These are phyloP conservation scores for Auricularia cornea DNA, from an alignment of 768 basidiomycete species.

Conservation along the genomic window DNA sequence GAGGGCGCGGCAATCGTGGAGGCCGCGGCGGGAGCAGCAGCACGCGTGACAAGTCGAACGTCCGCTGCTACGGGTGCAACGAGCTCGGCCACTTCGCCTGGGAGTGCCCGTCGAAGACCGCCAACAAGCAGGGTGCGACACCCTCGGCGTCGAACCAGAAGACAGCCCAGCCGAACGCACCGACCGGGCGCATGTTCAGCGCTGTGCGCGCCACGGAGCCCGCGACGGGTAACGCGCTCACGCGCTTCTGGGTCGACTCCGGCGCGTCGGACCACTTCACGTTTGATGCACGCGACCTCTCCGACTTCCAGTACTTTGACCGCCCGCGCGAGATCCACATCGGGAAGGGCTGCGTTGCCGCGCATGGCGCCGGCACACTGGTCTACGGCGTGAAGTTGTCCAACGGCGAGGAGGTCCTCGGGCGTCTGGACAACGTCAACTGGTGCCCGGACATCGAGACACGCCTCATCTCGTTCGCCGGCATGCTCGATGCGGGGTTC, in stretches of 20 bases:
- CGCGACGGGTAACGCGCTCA: no score
- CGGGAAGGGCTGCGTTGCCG: neutral
- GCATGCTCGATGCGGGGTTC: neutral
- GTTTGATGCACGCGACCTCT: neutral
- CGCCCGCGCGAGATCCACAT: neutral
- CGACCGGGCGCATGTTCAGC: no score
- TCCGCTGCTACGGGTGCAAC: no score
- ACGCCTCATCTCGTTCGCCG: neutral
- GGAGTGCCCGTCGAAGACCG: no score
- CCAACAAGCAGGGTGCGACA: no score
- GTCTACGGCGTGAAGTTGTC: neutral
- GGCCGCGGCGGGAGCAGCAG: no score
- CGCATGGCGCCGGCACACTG: neutral
- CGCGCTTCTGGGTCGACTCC: neutral
- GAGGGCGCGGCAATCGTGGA: no score
- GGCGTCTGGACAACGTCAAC: neutral
- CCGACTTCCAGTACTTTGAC: neutral
- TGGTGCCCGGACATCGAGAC: neutral
- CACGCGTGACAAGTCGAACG: no score
- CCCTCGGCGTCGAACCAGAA: no score
- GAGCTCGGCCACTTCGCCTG: no score
- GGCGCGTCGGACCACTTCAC: neutral
- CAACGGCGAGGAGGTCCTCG: neutral
- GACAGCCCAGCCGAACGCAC: no score
- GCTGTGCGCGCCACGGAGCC: no score